Evolutionary conservation across 345 rosid genomes (phyloP).

Genomic region (Hirschfeldia incana): DNA sequence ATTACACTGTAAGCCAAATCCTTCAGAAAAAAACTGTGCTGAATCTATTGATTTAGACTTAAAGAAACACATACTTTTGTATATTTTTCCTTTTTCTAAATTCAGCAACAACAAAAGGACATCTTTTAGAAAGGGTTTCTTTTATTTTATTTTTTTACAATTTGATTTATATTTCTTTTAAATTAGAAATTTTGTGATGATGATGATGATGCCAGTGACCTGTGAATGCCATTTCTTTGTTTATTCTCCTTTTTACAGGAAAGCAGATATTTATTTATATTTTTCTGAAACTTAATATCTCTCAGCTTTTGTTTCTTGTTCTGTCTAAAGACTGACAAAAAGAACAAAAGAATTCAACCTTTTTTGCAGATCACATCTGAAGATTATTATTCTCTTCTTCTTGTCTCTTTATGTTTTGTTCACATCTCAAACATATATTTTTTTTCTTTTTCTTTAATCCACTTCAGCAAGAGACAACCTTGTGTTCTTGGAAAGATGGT

Average conservation of each 20-base stretch:
- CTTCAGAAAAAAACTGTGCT: neutral
- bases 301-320: constrained; percentile 34
- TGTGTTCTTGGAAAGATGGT: constrained; percentile 87
- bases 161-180: neutral
- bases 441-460: constrained; percentile 11
- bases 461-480: constrained; percentile 84
- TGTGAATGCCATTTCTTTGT: constrained; percentile 31
- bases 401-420: constrained; percentile 30
- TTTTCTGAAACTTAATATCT: neutral
- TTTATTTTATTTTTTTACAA: neutral
- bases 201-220: constrained; percentile 28
- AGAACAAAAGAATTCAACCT: constrained; percentile 37
- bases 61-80: constrained; percentile 20
- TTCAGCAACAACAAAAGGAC: neutral
- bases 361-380: constrained; percentile 19
- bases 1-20: constrained; percentile 3
- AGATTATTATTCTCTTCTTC: constrained; percentile 42
- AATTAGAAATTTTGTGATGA: constrained; percentile 1
- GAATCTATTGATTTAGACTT: constrained; percentile 22
- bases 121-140: constrained; percentile 17
- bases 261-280: constrained; percentile 1
- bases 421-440: constrained; percentile 19
- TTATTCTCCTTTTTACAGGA: constrained; percentile 35
- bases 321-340: constrained; percentile 36
- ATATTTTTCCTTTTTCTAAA: constrained; percentile 13